Conservation (phyloP, 441 rosid species). For the Corymbia calophylla region DNA sequence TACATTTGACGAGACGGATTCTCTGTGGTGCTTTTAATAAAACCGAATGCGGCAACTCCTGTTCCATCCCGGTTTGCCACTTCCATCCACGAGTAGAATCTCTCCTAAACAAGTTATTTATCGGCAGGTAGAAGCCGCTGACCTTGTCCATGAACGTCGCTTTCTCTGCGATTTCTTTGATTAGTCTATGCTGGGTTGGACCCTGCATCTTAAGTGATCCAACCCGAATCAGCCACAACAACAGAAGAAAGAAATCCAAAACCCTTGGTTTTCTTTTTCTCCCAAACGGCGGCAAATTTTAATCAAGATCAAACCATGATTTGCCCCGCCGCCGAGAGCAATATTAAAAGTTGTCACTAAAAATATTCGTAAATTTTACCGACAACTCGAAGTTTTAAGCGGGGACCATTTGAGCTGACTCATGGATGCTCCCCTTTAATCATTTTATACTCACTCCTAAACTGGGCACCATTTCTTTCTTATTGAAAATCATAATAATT, state of each 20-base stretch:
- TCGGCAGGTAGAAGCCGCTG: not conserved
- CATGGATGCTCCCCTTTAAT: not conserved
- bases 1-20: not conserved
- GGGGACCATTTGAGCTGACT: not conserved
- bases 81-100: not conserved
- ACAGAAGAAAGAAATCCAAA: not conserved
- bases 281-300: not conserved
- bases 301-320: not conserved
- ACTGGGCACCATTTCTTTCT: not conserved
- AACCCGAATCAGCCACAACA: not conserved
- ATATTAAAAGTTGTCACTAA: not conserved
- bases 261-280: not conserved
- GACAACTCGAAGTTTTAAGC: not conserved
- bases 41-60: not conserved
- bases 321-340: not conserved
- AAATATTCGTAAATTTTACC: not conserved
- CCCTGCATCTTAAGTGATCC: not conserved
- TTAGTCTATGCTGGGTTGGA: not conserved
- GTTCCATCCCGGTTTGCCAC: not conserved
- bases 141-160: not conserved
- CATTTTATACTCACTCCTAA: not conserved
- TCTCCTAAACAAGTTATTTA: not conserved
- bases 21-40: not conserved
- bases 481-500: not conserved
- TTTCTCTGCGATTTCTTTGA: not conserved